These are phyloP conservation scores for Aspergillus carbonarius DNA, from an alignment of 2,329 filamentous ascomycete species.

Conservation along the genomic window DNA sequence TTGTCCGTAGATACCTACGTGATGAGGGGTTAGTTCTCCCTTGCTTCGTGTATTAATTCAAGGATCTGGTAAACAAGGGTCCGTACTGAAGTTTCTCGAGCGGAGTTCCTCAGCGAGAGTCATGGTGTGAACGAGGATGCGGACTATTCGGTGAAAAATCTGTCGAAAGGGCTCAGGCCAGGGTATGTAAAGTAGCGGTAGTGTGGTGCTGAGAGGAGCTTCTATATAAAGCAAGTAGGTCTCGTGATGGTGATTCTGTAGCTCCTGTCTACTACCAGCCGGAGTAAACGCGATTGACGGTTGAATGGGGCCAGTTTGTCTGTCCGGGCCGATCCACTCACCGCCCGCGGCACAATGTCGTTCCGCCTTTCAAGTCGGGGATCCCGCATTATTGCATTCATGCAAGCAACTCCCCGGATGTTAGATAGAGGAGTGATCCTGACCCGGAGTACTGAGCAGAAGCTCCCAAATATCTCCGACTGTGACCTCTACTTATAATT, in stretches of 20 bases:
- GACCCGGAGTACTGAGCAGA: background rate
- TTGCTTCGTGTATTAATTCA: slow-evolving; percentile 15
- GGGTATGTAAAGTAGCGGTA: background rate
- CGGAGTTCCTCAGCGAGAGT: slow-evolving; percentile 62
- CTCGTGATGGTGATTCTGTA: background rate
- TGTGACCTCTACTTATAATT: background rate
- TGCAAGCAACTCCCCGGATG: background rate
- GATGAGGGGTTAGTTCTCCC: slow-evolving; percentile 24
- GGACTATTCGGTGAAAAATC: background rate
- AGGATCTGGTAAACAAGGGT: slow-evolving; percentile 17
- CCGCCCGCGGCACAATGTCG: slow-evolving; percentile 23
- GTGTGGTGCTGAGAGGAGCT: background rate
- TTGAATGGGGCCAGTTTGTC: slow-evolving; percentile 23
- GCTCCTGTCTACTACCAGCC: background rate
- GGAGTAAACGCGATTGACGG: slow-evolving; percentile 21
- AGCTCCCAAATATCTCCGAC: background rate
- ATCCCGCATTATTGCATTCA: background rate
- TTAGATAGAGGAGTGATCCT: background rate
- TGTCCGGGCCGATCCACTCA: slow-evolving; percentile 22
- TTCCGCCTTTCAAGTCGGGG: background rate
- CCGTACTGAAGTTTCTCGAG: slow-evolving; percentile 66
- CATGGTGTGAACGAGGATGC: slow-evolving; percentile 42
- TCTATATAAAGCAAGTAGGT: background rate
- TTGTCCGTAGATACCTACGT: slow-evolving; percentile 66
- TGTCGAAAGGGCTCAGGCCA: background rate